Conservation (phyloP, 169 alveolate genomes). For the Eimeria tenella region DNA sequence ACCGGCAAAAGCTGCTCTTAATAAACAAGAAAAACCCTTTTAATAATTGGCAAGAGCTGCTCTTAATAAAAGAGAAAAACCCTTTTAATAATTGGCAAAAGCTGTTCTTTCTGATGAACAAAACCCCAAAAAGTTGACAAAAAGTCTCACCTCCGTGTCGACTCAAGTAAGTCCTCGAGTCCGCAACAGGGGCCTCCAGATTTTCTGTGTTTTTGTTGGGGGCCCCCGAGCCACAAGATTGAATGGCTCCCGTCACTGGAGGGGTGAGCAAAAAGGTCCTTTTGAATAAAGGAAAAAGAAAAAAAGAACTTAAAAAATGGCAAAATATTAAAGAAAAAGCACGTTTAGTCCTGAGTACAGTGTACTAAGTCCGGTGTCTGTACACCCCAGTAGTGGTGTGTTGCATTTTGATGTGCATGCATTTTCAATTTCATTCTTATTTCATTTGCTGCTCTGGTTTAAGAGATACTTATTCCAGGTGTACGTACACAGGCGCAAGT, state of each 20-base stretch:
- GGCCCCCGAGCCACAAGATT: constrained; percentile 83
- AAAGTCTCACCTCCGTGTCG: not conserved
- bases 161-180: constrained; percentile 68
- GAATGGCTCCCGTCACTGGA: constrained; percentile 71
- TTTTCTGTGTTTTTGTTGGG: constrained; percentile 84
- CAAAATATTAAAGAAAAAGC: not conserved
- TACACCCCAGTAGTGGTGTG: too few relatives aligned
- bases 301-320: not conserved
- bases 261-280: constrained; percentile 68
- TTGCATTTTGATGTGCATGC: too few relatives aligned
- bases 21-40: too few relatives aligned
- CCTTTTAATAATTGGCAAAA: too few relatives aligned
- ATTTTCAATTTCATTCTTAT: too few relatives aligned
- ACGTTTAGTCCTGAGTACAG: not conserved
- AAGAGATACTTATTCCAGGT: not conserved
- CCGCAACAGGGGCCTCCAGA: constrained; percentile 77
- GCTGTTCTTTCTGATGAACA: too few relatives aligned
- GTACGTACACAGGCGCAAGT: too few relatives aligned
- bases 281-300: not conserved
- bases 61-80: too few relatives aligned
- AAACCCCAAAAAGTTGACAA: not conserved
- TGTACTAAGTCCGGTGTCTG: not conserved
- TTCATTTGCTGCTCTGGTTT: not conserved
- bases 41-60: too few relatives aligned
- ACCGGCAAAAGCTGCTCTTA: too few relatives aligned